Base-by-base conservation (phyloP, 768 basidiomycete genomes). In the Boletus insuetus region DNA sequence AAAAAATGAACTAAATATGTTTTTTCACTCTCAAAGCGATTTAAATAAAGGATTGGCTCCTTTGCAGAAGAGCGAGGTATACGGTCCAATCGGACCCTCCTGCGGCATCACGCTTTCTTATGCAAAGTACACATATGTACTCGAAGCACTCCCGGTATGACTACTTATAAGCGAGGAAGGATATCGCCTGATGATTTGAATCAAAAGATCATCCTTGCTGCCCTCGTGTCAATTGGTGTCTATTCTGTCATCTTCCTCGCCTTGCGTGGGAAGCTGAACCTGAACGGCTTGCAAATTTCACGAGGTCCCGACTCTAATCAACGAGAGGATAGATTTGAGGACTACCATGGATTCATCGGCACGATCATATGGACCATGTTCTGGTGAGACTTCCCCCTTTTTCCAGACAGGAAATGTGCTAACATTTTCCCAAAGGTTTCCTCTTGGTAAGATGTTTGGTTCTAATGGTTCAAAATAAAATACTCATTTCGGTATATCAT, bases 301-400 rank as follows among this genome's bases (percentile, higher is more conserved):
- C 61, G 84, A 29, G 81, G 75, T 62, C 55, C 85, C 31, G 79
- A 72, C 37, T 79, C 77, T 29, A 68, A 79, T 34, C 74, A 74
- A 50, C 72, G 78, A 53, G 80, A 77, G 75, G 71, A 61, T 34
- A 54, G 55, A 24, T 68, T 64, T 22, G 76, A 79, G 48, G 78
- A 80, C 51, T 88, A 89, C 63, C 79, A 81, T 54, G 77, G 74
- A 24, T 87, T 89, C 64, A 75, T 89, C 26, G 74, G 75, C 31
- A 75, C 78, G n/a, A 77, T 91, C 49, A 79, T 84, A 26, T 75
- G 79, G 56, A 83, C 80, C 53, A 86, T 89, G 85, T 73, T 89
- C 43, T 90, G 86, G 89, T 89, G 59, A 52, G 80, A 68, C 31
- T 34, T 62, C 6, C 19, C 37, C 24, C 5, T 35, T 6, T 40